A percentile compares a stretch with the other conserved stretches of the same genome.
These are phyloP conservation scores for Clarireedia sp. DNA, from an alignment of 2,329 filamentous ascomycete species.

Conservation along the genomic window DNA sequence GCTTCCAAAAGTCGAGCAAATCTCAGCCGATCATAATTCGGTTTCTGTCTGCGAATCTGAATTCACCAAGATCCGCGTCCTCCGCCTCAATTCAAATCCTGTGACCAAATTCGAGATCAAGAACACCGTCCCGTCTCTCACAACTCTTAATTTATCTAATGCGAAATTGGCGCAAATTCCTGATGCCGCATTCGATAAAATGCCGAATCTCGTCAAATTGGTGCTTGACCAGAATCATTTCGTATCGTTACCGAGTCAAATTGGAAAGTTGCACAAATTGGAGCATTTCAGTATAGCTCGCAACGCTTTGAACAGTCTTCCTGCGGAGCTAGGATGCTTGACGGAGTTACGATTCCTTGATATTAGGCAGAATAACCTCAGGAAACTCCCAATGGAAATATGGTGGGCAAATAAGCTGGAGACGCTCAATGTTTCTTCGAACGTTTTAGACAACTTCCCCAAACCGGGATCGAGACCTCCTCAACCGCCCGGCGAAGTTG, in stretches of 20 bases:
- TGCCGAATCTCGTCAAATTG: constrained; percentile 79
- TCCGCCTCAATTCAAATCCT: constrained; percentile 91
- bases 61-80: constrained; percentile 75
- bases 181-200: constrained; percentile 79
- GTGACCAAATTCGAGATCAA: constrained; percentile 87
- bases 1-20: constrained; percentile 77
- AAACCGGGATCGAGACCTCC: constrained; percentile 69
- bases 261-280: constrained; percentile 73
- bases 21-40: constrained; percentile 86
- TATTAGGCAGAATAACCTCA: constrained; percentile 87
- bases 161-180: constrained; percentile 83
- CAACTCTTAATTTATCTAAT: constrained; percentile 80
- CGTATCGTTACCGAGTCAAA: constrained; percentile 75
- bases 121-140: constrained; percentile 69
- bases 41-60: constrained; percentile 83
- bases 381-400: constrained; percentile 81
- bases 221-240: constrained; percentile 95
- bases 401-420: constrained; percentile 92
- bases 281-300: constrained; percentile 84
- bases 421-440: constrained; percentile 90
- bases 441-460: constrained; percentile 83
- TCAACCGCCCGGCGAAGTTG: constrained; percentile 48
- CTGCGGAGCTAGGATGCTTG: constrained; percentile 80
- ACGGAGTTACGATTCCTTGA: constrained; percentile 79
- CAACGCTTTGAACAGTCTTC: constrained; percentile 78